A percentile compares a stretch with the other conserved stretches of the same genome.
These are phyloP conservation scores for Brassica balearica DNA, from an alignment of 441 rosid species.

Conservation along the genomic window DNA sequence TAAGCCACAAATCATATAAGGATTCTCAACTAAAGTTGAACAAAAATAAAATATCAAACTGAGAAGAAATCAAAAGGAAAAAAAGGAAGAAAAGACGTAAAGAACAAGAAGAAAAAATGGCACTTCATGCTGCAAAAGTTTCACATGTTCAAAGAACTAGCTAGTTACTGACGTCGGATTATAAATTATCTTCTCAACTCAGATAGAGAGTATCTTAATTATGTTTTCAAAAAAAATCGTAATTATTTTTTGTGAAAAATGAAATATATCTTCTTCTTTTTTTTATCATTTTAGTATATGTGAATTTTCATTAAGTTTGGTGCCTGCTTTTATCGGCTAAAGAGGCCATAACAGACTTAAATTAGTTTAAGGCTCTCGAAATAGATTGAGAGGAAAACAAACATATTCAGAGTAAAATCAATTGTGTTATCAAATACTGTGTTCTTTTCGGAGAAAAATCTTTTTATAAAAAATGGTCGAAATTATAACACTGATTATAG, in stretches of 20 bases:
- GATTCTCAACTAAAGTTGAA: slow-evolving; percentile 2
- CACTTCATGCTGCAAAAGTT: neutral
- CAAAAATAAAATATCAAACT: neutral
- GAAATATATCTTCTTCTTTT: neutral
- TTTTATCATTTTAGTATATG: neutral
- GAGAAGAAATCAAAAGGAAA: slow-evolving; percentile 9
- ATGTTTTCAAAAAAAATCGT: neutral
- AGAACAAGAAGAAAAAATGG: neutral
- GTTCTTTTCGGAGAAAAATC: neutral
- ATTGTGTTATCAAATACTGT: neutral
- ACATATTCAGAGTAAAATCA: neutral
- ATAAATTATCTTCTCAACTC: neutral
- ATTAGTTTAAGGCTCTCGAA: neutral
- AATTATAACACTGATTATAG: neutral
- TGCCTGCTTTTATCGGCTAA: neutral
- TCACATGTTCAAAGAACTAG: neutral
- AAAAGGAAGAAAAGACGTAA: neutral
- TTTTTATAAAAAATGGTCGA: neutral
- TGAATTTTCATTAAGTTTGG: neutral
- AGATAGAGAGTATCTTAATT: neutral
- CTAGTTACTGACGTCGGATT: neutral
- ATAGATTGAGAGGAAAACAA: neutral
- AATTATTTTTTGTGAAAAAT: neutral
- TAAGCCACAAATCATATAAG: neutral
- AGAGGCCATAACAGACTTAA: neutral